These are phyloP conservation scores for Tulasnella sp. DNA, from an alignment of 768 basidiomycete species.

Conservation along the genomic window DNA sequence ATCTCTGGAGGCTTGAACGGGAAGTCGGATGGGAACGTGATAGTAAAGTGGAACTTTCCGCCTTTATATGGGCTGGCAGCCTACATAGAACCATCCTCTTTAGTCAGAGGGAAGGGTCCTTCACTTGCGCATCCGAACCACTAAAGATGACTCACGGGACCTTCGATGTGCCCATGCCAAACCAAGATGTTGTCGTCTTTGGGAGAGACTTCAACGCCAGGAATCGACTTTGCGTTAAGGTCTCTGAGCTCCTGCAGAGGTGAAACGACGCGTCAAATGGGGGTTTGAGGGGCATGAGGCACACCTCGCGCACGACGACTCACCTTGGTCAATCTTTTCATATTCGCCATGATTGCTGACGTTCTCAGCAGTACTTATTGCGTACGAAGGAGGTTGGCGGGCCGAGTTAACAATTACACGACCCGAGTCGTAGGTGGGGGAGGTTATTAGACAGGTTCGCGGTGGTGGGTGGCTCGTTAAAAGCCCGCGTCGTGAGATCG, in stretches of 20 bases:
- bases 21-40: constrained; percentile 71
- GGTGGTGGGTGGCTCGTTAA: background rate
- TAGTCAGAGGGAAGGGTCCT: constrained; percentile 13
- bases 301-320: background rate
- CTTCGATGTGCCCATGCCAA: constrained; percentile 76
- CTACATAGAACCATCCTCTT: constrained; percentile 39
- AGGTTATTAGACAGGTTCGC: background rate
- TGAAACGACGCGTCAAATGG: constrained; percentile 55
- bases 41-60: constrained; percentile 70
- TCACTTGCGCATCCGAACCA: constrained; percentile 15
- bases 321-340: constrained; percentile 25
- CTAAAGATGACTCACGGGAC: constrained; percentile 49
- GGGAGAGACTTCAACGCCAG: constrained; percentile 50
- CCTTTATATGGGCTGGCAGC: constrained; percentile 76
- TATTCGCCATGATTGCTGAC: background rate
- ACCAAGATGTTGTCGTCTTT: constrained; percentile 68
- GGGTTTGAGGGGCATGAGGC: too few relatives aligned
- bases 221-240: constrained; percentile 5
- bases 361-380: background rate
- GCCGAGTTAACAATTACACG: background rate
- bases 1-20: constrained; percentile 85
- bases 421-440: background rate
- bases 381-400: background rate
- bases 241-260: constrained; percentile 21
- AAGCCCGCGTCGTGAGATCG: background rate